phyloP scores from a whole-genome alignment of 768 basidiomycete genomes.

The Gloeostereum incarnatum region DNA sequence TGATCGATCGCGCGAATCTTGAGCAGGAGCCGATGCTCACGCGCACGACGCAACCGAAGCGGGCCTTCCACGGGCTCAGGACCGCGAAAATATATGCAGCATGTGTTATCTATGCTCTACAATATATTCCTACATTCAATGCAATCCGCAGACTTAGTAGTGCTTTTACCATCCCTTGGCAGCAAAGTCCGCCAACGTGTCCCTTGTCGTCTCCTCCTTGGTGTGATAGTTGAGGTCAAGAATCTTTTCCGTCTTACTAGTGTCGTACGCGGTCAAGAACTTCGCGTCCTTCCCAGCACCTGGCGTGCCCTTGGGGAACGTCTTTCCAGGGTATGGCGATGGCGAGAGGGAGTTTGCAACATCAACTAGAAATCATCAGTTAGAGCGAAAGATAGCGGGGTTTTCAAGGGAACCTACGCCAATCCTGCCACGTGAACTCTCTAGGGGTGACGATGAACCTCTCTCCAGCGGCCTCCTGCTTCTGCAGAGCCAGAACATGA shows the following conservation, averaged over 20 bases:
- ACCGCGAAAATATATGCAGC: too few relatives aligned
- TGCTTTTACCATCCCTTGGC: slow-evolving; percentile 23
- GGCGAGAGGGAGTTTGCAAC: slow-evolving; percentile 17
- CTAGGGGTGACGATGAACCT: background rate
- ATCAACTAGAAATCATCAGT: slow-evolving; percentile 19
- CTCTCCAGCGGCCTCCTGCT: background rate
- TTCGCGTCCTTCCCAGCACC: slow-evolving; percentile 14
- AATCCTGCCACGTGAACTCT: too few relatives aligned
- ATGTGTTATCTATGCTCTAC: too few relatives aligned
- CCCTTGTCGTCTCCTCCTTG: slow-evolving; percentile 18
- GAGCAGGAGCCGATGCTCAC: too few relatives aligned
- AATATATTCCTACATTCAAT: too few relatives aligned
- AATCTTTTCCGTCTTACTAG: slow-evolving; percentile 17
- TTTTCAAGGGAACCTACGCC: background rate
- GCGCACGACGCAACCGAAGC: too few relatives aligned
- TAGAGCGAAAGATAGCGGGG: background rate
- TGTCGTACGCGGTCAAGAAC: slow-evolving; percentile 16
- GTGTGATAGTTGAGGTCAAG: slow-evolving; percentile 21
- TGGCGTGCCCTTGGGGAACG: slow-evolving; percentile 18
- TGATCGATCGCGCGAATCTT: too few relatives aligned
- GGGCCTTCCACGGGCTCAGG: too few relatives aligned
- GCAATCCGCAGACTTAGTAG: too few relatives aligned
- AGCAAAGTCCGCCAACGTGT: slow-evolving; percentile 22
- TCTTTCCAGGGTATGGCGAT: slow-evolving; percentile 14
- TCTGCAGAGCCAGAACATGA: background rate